phyloP scores from a whole-genome alignment of 345 rosid genomes.

The Physaria fendleri region DNA sequence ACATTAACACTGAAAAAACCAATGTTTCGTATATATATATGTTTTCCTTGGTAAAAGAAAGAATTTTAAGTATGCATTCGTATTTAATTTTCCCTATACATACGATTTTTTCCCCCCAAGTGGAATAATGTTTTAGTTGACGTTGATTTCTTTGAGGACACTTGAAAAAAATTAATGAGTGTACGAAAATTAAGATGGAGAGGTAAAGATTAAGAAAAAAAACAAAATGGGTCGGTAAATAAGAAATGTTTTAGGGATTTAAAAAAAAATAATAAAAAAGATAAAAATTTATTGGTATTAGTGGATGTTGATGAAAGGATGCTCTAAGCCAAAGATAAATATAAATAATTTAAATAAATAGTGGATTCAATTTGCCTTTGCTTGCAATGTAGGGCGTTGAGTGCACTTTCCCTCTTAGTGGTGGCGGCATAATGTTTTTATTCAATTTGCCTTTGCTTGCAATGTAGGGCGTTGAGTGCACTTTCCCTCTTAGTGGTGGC shows the following conservation, averaged over 20 bases:
- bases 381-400: constrained; percentile 3
- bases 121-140: neutral
- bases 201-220: neutral
- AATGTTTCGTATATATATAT: neutral
- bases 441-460: neutral
- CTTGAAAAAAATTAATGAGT: constrained; percentile 6
- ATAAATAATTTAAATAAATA: neutral
- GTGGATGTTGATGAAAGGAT: constrained; percentile 17
- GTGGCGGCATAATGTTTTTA: constrained; percentile 25
- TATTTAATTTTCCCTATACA: neutral
- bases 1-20: no score
- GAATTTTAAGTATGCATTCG: neutral
- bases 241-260: neutral
- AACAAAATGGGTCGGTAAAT: constrained; percentile 13
- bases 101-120: neutral
- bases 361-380: neutral
- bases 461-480: constrained; percentile 4
- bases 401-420: constrained; percentile 6
- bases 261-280: no score
- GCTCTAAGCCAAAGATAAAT: constrained; percentile 14
- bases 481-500: constrained; percentile 18
- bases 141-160: neutral
- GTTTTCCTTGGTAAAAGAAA: neutral
- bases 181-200: constrained; percentile 2
- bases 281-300: no score